Base-by-base conservation (phyloP, 176 grass and related monocot species). In the Avena eriantha region DNA sequence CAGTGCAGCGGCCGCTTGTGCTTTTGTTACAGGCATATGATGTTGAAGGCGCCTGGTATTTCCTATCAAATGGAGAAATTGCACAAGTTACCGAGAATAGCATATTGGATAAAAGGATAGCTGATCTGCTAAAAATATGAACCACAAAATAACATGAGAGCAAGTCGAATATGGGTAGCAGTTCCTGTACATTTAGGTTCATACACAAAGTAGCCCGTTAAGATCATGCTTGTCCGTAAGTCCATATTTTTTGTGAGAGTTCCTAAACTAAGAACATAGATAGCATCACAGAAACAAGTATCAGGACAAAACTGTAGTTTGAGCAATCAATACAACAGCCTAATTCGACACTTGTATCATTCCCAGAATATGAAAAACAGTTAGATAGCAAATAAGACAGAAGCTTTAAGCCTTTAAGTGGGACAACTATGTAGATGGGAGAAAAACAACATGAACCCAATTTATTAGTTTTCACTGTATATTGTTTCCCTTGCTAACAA, bases 41-140 rank as follows among this genome's bases (percentile, higher is more conserved):
- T 92, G 97, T 89, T 91, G 94, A 85, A 99, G 94, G 59, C 90
- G 89, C 82, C 97, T 99, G 24, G 92, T 93, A 61, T 99, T 99
- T 86, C 97, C 94, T 99, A 89, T 39, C 23, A 91, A 24, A 87
- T 77, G n/a, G 56, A 86, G 71, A 48, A 2, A 87, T 80, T 19
- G 5, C 39, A 82, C 61, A 75, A 59, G 36, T 83, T n/a, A 92
- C 61, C 15, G 21, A 89, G 57, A 22, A 57, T 35, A 79, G 78
- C 18, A 88, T 41, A 61, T 7, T 57, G 26, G 82, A 39, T 69
- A 6, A 6, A 83, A 21, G 21, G 46, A 51, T 67, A 78, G 39
- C 17, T 36, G 51, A 74, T 43, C 22, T 64, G 13, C n/a, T 14
- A 24, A 67, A 21, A 60, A 43, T 84, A 79, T 29, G 54, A 65